Conservation (phyloP, 2,329 filamentous ascomycete species). For the Cordyceps farinosa region DNA sequence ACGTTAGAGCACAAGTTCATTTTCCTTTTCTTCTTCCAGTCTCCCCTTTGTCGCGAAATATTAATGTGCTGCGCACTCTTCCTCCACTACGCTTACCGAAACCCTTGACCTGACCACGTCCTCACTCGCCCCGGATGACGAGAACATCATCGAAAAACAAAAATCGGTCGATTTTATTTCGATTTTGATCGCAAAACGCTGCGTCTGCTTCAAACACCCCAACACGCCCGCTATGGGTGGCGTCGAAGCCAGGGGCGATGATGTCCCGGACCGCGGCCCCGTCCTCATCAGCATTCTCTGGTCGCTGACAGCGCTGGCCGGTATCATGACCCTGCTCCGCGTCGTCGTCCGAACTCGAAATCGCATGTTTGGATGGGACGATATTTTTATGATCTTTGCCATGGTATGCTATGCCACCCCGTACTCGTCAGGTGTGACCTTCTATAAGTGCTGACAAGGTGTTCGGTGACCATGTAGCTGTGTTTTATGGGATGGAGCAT, state of each 20-base stretch:
- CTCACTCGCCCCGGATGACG: not conserved
- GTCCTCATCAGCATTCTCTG: slow-evolving; percentile 19
- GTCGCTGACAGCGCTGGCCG: slow-evolving; percentile 21
- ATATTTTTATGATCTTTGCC: slow-evolving; percentile 22
- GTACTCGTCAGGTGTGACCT: not conserved
- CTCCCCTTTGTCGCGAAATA: not conserved
- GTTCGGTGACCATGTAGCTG: slow-evolving; percentile 1
- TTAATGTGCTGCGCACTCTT: not conserved
- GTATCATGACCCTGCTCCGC: slow-evolving; percentile 19
- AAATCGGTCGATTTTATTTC: not conserved
- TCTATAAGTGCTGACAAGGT: not conserved
- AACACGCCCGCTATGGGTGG: slow-evolving; percentile 1
- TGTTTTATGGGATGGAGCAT: slow-evolving; percentile 24
- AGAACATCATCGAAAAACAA: not conserved
- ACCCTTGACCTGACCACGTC: not conserved
- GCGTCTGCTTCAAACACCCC: no score
- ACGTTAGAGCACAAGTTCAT: not conserved
- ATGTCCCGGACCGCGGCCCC: slow-evolving; percentile 20
- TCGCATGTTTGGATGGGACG: slow-evolving; percentile 23
- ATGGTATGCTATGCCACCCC: slow-evolving; percentile 18
- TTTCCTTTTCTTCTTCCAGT: not conserved
- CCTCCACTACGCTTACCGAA: not conserved
- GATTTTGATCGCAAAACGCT: not conserved
- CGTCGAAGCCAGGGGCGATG: not conserved
- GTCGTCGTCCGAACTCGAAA: slow-evolving; percentile 18